A percentile compares a stretch with the other conserved stretches of the same genome.
These are phyloP conservation scores for Boletus subluridellus DNA, from an alignment of 1,284 basidiomycete species.

Conservation along the genomic window DNA sequence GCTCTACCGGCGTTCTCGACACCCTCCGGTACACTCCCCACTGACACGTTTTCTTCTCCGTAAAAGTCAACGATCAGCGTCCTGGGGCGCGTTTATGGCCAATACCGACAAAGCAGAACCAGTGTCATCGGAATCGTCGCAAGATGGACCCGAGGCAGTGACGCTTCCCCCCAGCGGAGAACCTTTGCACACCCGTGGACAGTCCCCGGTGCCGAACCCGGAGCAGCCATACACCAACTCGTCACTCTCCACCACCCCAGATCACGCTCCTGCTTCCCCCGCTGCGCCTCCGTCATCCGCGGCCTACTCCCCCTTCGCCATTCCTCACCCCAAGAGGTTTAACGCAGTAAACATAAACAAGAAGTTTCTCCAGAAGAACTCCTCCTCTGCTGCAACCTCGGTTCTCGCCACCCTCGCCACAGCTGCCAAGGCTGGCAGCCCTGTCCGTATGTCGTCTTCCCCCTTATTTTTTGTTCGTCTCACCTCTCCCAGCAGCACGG, in stretches of 20 bases:
- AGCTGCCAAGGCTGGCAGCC: conserved; percentile 46
- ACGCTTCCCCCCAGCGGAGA: conserved; percentile 6
- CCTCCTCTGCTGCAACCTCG: conserved; percentile 40
- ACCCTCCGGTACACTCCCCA: background rate
- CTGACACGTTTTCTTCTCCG: conserved; percentile 10
- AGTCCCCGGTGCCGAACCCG: conserved; percentile 16
- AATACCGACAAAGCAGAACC: conserved; percentile 49
- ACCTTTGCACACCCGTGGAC: conserved; percentile 10
- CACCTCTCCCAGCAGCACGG: conserved; percentile 43
- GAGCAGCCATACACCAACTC: conserved; percentile 8
- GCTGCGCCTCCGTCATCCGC: conserved; percentile 19
- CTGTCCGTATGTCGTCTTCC: conserved; percentile 45
- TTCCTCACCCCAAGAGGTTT: conserved; percentile 77
- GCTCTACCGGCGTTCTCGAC: background rate
- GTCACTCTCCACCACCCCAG: conserved; percentile 17
- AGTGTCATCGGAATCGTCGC: conserved; percentile 44
- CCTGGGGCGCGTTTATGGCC: conserved; percentile 75
- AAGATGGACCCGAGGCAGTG: conserved; percentile 38
- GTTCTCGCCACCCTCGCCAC: conserved; percentile 38
- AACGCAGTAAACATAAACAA: conserved; percentile 87
- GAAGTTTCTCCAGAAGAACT: conserved; percentile 88
- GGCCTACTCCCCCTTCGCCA: conserved; percentile 26
- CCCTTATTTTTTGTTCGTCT: background rate
- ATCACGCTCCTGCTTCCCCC: conserved; percentile 19
- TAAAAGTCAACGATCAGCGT: conserved; percentile 42